Conservation (phyloP, 148 eudicot species). For the Camellia japonica region DNA sequence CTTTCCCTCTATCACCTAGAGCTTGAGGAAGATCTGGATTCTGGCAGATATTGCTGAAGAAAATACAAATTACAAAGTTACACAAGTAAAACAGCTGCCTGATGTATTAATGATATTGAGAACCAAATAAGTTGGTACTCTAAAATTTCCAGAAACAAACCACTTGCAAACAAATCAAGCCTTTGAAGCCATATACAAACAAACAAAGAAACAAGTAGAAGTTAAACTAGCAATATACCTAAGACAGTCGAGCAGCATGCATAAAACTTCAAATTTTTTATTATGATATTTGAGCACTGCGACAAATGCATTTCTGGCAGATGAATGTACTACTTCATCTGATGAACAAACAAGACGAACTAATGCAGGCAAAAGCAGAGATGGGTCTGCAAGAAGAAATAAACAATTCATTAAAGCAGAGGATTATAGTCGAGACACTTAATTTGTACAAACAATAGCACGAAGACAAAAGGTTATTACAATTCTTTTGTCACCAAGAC, state of each 20-base stretch:
- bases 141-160: slow-evolving; percentile 9
- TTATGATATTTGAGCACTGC: slow-evolving; percentile 50
- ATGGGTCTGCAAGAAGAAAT: slow-evolving; percentile 48
- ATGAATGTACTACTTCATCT: slow-evolving; percentile 30
- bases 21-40: slow-evolving; percentile 26
- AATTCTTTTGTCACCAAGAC: neutral
- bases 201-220: neutral
- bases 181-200: neutral
- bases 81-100: slow-evolving; percentile 1
- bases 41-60: slow-evolving; percentile 51
- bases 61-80: neutral
- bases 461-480: neutral
- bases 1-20: slow-evolving; percentile 28
- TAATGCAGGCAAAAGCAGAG: slow-evolving; percentile 50
- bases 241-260: slow-evolving; percentile 56
- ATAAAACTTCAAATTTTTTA: slow-evolving; percentile 46
- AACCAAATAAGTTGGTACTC: neutral
- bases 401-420: slow-evolving; percentile 8
- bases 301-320: slow-evolving; percentile 40
- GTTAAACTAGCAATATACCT: slow-evolving; percentile 41
- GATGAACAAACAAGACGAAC: slow-evolving; percentile 40
- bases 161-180: neutral
- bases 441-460: neutral
- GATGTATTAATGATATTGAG: neutral
- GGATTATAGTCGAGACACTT: neutral